Evolutionary conservation across 2,329 filamentous ascomycete species (phyloP).

Genomic region (Colletotrichum lindemuthianum): DNA sequence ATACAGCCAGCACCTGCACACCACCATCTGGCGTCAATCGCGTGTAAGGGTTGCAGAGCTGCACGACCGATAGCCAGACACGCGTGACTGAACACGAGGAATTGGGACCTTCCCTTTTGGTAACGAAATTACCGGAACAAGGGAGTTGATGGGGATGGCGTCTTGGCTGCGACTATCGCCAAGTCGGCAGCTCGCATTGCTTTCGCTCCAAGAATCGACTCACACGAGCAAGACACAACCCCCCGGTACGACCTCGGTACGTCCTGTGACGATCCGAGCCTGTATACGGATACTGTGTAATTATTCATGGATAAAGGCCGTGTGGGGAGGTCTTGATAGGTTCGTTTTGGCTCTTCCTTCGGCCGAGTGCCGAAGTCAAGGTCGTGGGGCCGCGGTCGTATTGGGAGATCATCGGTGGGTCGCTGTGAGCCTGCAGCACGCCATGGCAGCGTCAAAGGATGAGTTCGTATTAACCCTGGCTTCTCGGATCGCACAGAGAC

Average conservation of each 20-base stretch:
- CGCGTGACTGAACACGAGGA: constrained; percentile 22
- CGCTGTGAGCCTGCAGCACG: constrained; percentile 22
- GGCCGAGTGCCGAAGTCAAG: constrained; percentile 18
- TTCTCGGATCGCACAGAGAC: background rate
- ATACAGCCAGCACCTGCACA: background rate
- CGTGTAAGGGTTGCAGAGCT: background rate
- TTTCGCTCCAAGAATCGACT: background rate
- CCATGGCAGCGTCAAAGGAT: background rate
- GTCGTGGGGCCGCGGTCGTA: constrained; percentile 25
- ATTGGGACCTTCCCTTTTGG: constrained; percentile 28
- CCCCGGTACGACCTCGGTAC: too few relatives aligned
- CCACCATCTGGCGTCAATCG: constrained; percentile 1
- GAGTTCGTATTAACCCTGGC: background rate
- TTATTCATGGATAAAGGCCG: too few relatives aligned
- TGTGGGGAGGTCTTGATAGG: background rate
- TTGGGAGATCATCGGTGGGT: constrained; percentile 22
- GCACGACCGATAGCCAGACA: background rate
- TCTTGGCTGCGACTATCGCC: constrained; percentile 10
- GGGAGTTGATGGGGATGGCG: background rate
- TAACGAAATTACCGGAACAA: constrained; percentile 13
- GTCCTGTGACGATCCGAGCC: too few relatives aligned
- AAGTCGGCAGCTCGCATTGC: constrained; percentile 14
- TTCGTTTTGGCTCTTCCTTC: background rate
- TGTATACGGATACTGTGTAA: too few relatives aligned
- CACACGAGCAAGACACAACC: too few relatives aligned